phyloP scores from a whole-genome alignment of 176 grass and related monocot species.

The Alopecurus myosuroides region DNA sequence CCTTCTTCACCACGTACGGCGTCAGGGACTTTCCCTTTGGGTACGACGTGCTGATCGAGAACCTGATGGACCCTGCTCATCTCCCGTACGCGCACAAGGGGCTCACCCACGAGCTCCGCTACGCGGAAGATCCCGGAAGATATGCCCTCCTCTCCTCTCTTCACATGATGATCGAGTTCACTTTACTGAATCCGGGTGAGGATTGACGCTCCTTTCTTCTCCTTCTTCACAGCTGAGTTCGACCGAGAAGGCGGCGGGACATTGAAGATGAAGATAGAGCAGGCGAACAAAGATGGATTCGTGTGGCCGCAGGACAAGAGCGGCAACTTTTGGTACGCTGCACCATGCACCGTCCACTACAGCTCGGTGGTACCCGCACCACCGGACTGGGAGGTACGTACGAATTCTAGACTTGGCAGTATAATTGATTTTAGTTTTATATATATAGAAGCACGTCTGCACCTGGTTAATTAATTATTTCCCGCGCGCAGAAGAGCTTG shows the following conservation, averaged over 20 bases:
- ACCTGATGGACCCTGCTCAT: conserved; percentile 83
- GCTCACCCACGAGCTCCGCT: conserved; percentile 23
- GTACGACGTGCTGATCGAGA: conserved; percentile 80
- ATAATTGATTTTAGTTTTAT: too few species aligned
- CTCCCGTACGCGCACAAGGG: conserved; percentile 74
- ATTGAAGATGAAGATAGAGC: conserved; percentile 51
- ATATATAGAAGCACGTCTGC: too few species aligned
- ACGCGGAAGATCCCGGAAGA: conserved; percentile 58
- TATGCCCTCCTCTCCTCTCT: conserved; percentile 33
- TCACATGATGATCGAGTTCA: background rate
- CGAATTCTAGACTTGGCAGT: too few species aligned
- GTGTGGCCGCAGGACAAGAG: conserved; percentile 1
- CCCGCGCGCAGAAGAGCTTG: background rate
- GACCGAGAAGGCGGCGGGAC: conserved; percentile 60
- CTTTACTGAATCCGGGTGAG: background rate
- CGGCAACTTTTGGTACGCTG: conserved; percentile 43
- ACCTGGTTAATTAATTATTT: background rate
- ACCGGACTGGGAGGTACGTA: background rate
- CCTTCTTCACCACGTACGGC: conserved; percentile 30
- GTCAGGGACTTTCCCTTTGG: conserved; percentile 63
- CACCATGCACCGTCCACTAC: conserved; percentile 42
- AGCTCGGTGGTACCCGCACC: background rate
- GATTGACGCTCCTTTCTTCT: background rate
- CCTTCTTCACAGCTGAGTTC: conserved; percentile 50
- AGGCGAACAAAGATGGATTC: conserved; percentile 44